Conservation (phyloP, 2,329 filamentous ascomycete genomes). For the Colletotrichum cordylinicola region DNA sequence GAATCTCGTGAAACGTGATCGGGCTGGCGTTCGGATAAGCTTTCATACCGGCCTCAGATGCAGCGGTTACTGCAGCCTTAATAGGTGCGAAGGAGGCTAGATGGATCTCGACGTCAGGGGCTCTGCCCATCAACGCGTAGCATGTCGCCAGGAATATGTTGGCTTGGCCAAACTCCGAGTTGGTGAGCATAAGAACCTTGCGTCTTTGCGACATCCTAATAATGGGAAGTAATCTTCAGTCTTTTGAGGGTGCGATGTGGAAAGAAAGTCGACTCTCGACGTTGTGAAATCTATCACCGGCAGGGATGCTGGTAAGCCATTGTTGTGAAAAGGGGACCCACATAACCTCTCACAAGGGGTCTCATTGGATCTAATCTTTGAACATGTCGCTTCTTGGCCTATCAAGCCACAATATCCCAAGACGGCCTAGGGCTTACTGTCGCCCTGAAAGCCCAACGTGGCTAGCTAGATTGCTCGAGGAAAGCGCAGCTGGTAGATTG, state of each 20-base stretch:
- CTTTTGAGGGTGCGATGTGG: no score
- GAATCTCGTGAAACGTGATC: background rate
- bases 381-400: background rate
- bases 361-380: background rate
- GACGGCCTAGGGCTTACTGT: background rate
- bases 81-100: slow-evolving; percentile 9
- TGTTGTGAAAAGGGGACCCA: background rate
- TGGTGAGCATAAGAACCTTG: slow-evolving; percentile 24
- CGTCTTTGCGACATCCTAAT: background rate
- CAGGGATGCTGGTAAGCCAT: background rate
- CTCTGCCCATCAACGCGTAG: slow-evolving; percentile 20
- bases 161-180: slow-evolving; percentile 28
- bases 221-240: no score
- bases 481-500: no score
- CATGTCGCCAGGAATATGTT: slow-evolving; percentile 28
- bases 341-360: background rate
- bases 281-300: no score
- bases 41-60: background rate
- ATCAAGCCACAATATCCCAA: background rate
- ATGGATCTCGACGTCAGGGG: slow-evolving; percentile 14
- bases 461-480: no score
- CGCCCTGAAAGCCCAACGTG: no score
- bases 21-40: background rate
- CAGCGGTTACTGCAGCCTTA: background rate
- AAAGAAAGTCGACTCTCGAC: no score